Base-by-base conservation (phyloP, 2,329 filamentous ascomycete species). In the Aplosporella prunicola region DNA sequence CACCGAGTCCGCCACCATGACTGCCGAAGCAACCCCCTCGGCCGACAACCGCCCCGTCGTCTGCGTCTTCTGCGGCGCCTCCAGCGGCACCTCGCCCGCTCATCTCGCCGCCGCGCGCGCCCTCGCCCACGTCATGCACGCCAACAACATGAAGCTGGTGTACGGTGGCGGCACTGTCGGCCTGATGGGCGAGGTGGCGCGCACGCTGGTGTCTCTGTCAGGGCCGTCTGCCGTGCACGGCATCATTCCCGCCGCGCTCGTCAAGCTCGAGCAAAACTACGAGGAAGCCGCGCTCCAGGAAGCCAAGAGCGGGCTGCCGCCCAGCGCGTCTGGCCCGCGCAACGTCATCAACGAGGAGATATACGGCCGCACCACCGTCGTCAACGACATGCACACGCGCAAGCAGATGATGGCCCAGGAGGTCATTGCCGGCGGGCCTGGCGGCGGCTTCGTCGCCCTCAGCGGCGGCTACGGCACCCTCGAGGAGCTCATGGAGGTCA, bases 131-230 rank as follows among this genome's bases (percentile, higher is more conserved):
- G 69, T 72, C 46, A 81, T 96, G 64, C 81, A 87, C 56, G 70
- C 73, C 34, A 73, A 82, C 53, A 78, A 84, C 57, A 86, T 93
- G 51, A 72, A 75, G 8, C 76, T 98, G 28, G 87, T 96, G 46
- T 98, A 96, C 61, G 91, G 91, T 49, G 91, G 91, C 49, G 91
- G 91, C 53, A 96, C 89, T 2, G 78, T 86, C 24, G 91, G 91
- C 8, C 73, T 98, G 30, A 98, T 98, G 91, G 91, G 91, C 55
- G 87, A 95, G 57, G 63, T 96, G 9, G 86, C 91, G 30, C 81
- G 80, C 51, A 88, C 85, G 0, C 78, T 98, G 18, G 86, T 93
- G 48, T 71, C 81, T 0, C 76, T 95, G 45, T 78, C 80, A 5
- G 89, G 91, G 3, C 85, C 88, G 0, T 61, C 78, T 34, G 66